These are phyloP conservation scores for Leptosphaerulina australis DNA, from an alignment of 2,329 filamentous ascomycete genomes.

Conservation along the genomic window DNA sequence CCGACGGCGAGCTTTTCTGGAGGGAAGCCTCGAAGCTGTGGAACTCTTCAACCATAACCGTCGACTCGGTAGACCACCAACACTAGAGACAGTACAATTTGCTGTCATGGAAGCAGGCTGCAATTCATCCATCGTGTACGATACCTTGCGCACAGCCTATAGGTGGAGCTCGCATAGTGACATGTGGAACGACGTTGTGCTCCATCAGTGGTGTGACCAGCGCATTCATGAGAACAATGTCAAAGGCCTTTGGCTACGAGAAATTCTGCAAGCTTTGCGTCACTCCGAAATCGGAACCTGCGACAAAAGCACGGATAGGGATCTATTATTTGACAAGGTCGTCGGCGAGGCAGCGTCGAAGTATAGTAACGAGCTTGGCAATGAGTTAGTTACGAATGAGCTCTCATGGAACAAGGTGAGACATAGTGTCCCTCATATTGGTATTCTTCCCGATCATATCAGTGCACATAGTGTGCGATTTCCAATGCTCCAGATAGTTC, in stretches of 20 bases:
- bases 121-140: constrained; percentile 41
- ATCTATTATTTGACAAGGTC: constrained; percentile 1
- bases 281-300: not conserved
- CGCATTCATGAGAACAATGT: constrained; percentile 25
- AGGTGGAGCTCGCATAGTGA: constrained; percentile 21
- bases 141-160: constrained; percentile 32
- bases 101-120: constrained; percentile 40
- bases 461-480: not conserved
- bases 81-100: constrained; percentile 30
- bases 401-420: constrained; percentile 42
- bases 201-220: constrained; percentile 40
- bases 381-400: constrained; percentile 24
- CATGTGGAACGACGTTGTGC: constrained; percentile 22
- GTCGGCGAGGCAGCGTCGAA: constrained; percentile 21
- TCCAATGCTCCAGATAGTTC: too few species aligned
- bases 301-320: not conserved
- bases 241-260: constrained; percentile 37
- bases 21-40: constrained; percentile 39
- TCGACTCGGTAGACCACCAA: constrained; percentile 36
- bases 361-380: constrained; percentile 29
- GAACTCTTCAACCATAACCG: constrained; percentile 45
- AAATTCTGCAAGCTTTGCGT: constrained; percentile 32
- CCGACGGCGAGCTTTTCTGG: constrained; percentile 33
- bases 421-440: not conserved
- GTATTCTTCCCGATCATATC: too few species aligned